These are phyloP conservation scores for Dothideomycetes sp. DNA, from an alignment of 2,329 filamentous ascomycete genomes.

Conservation along the genomic window DNA sequence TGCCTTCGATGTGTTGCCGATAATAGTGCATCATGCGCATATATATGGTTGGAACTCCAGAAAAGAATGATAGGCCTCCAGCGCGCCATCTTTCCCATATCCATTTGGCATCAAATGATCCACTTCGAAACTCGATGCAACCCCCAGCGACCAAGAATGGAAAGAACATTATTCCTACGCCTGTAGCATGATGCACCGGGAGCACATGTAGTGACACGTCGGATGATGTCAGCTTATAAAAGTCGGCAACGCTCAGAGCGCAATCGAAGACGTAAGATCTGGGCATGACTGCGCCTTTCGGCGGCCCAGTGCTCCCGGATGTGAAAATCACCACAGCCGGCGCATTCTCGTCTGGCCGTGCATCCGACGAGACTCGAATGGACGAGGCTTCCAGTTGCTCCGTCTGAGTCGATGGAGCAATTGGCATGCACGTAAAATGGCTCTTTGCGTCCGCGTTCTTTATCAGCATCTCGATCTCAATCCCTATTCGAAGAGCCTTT, in stretches of 20 bases:
- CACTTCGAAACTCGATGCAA: slow-evolving; percentile 36
- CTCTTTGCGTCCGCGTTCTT: slow-evolving; percentile 15
- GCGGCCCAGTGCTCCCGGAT: slow-evolving; percentile 35
- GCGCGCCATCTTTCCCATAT: slow-evolving; percentile 36
- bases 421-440: slow-evolving; percentile 25
- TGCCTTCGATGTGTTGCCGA: slow-evolving; percentile 22
- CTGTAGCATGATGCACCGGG: slow-evolving; percentile 40
- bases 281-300: slow-evolving; percentile 35
- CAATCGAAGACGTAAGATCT: slow-evolving; percentile 28
- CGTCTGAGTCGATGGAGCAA: slow-evolving; percentile 23
- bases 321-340: slow-evolving; percentile 35
- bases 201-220: slow-evolving; percentile 40
- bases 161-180: slow-evolving; percentile 38
- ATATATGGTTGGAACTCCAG: slow-evolving; percentile 42
- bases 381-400: slow-evolving; percentile 19
- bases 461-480: slow-evolving; percentile 18
- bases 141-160: slow-evolving; percentile 35
- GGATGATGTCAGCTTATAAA: slow-evolving; percentile 23
- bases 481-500: slow-evolving; percentile 19
- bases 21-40: slow-evolving; percentile 36
- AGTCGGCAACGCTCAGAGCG: slow-evolving; percentile 28
- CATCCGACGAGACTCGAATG: slow-evolving; percentile 31
- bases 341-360: slow-evolving; percentile 27
- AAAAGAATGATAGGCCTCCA: slow-evolving; percentile 35
- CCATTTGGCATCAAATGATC: slow-evolving; percentile 30